Conservation (phyloP, 352 stramenopile species). For the Phytophthora melonis region DNA sequence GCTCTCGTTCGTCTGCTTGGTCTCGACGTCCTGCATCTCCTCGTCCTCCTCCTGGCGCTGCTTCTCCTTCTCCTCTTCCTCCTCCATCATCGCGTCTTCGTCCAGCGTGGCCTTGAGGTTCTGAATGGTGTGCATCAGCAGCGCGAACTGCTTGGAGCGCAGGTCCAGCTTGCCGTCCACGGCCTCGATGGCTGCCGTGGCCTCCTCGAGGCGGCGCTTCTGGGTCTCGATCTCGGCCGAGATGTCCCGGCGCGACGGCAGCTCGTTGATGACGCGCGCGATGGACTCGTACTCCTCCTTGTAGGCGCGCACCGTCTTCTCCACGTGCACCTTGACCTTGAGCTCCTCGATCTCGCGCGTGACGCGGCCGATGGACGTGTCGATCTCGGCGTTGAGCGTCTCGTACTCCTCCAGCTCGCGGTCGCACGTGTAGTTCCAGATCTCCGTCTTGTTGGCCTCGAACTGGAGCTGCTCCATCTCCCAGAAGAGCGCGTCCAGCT, state of each 20-base stretch:
- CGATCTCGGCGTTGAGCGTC: conserved; percentile 82
- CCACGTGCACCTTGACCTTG: conserved; percentile 76
- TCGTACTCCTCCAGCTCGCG: conserved; percentile 87
- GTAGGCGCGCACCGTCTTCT: conserved; percentile 82
- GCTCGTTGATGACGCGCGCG: conserved; percentile 82
- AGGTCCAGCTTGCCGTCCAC: conserved; percentile 76
- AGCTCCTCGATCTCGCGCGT: conserved; percentile 81
- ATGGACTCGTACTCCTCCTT: conserved; percentile 92
- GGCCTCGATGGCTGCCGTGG: conserved; percentile 55
- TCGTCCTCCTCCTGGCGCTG: conserved; percentile 67
- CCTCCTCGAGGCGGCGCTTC: conserved; percentile 67
- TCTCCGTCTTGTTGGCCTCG: conserved; percentile 84
- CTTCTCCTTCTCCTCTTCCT: conserved; percentile 41
- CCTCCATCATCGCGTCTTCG: conserved; percentile 72
- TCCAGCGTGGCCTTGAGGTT: conserved; percentile 84
- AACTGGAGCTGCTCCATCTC: conserved; percentile 89
- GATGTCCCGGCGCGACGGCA: conserved; percentile 73
- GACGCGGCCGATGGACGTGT: conserved; percentile 71
- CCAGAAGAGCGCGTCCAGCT: conserved; percentile 84
- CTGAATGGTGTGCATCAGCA: conserved; percentile 88
- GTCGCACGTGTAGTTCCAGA: conserved; percentile 85
- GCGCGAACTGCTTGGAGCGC: conserved; percentile 81
- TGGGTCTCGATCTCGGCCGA: conserved; percentile 66
- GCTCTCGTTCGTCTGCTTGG: conserved; percentile 25
- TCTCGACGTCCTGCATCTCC: conserved; percentile 69